A percentile compares a stretch with the other conserved stretches of the same genome.
Conservation (phyloP, 2,329 filamentous ascomycete genomes). For the Trichoderma semiorbis region DNA sequence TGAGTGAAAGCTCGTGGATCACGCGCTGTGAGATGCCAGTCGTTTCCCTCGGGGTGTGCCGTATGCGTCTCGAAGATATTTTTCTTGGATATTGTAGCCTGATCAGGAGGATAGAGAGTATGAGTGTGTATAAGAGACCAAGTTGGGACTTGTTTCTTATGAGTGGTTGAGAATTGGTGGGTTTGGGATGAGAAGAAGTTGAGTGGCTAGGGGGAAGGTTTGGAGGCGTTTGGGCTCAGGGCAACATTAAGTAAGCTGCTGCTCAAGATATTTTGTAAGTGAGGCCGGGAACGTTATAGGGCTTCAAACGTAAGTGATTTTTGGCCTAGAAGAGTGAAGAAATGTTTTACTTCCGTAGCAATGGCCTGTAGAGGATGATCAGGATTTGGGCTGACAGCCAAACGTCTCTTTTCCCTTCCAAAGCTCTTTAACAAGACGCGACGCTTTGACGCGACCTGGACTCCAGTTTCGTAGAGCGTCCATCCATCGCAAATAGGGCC, state of each 20-base stretch:
- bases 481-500: not conserved
- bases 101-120: not conserved
- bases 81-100: not conserved
- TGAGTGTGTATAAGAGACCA: not conserved
- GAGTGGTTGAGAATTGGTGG: not conserved
- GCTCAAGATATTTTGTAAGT: not conserved
- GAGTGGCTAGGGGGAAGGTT: not conserved
- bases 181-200: not conserved
- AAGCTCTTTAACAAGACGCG: not conserved
- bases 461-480: not conserved
- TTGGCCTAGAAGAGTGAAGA: not conserved
- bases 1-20: not conserved
- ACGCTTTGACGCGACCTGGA: slow-evolving; percentile 3
- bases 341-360: not conserved
- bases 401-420: not conserved
- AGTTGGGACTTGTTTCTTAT: not conserved
- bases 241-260: slow-evolving; percentile 3
- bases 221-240: not conserved
- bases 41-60: not conserved
- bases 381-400: not conserved
- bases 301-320: not conserved
- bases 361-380: too few species aligned
- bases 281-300: not conserved
- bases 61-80: not conserved
- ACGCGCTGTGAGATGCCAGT: not conserved